Percentiles rank a stretch among this genome's conserved stretches.
phyloP scores from a whole-genome alignment of 495 filamentous ascomycete species.

The Immersiella caudata region DNA sequence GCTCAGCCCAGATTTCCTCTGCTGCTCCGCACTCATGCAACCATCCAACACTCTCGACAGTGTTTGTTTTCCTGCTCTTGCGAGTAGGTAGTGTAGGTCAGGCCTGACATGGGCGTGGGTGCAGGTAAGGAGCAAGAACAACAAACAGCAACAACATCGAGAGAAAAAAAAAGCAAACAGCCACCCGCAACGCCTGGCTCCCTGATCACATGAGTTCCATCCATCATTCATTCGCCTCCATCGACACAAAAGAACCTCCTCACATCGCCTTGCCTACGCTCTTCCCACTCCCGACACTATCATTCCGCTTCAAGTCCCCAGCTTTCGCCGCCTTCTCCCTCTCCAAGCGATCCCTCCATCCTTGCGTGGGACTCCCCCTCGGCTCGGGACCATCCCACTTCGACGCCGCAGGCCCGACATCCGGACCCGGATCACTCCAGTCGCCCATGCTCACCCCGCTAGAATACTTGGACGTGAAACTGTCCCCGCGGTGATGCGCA shows the following conservation, averaged over 20 bases:
- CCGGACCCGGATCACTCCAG: conserved; percentile 58
- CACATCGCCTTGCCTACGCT: conserved; percentile 49
- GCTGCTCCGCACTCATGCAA: background rate
- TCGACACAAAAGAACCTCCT: background rate
- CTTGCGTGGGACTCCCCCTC: conserved; percentile 28
- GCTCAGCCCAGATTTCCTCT: background rate
- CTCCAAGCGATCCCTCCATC: conserved; percentile 28
- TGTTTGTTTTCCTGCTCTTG: background rate
- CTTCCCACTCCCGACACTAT: conserved; percentile 27
- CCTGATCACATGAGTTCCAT: background rate
- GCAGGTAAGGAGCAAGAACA: background rate
- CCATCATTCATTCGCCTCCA: background rate
- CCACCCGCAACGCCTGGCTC: background rate
- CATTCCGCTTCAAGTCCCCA: conserved; percentile 22
- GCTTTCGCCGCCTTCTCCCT: conserved; percentile 12
- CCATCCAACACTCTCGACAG: background rate
- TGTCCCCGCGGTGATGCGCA: conserved; percentile 36
- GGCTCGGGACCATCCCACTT: conserved; percentile 36
- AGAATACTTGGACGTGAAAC: conserved; percentile 51
- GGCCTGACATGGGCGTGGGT: background rate
- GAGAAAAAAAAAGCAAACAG: conserved; percentile 6
- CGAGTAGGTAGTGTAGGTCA: background rate
- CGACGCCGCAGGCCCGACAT: conserved; percentile 46
- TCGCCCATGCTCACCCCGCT: conserved; percentile 49
- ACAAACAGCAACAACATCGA: background rate